phyloP scores from a whole-genome alignment of 176 grass and related monocot genomes.

The Themeda triandra region DNA sequence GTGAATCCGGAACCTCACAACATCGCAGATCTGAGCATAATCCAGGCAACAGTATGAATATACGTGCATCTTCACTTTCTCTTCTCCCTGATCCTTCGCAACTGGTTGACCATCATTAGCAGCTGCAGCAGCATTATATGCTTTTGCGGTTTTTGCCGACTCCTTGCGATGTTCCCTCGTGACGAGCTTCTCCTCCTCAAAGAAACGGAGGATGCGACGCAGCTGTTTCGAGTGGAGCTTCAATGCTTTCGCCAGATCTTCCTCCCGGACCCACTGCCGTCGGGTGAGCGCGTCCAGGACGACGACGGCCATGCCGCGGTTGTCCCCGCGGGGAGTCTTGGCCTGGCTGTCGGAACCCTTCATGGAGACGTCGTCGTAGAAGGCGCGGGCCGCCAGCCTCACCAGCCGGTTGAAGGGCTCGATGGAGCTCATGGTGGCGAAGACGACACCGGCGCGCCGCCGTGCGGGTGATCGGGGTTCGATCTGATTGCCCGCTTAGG shows the following conservation, averaged over 20 bases:
- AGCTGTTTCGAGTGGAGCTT: constrained; percentile 93
- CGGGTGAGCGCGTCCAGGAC: constrained; percentile 81
- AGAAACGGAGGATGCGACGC: constrained; percentile 78
- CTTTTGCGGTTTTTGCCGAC: constrained; percentile 85
- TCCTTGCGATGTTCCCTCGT: constrained; percentile 94
- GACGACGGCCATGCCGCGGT: constrained; percentile 88
- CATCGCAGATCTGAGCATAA: constrained; percentile 96
- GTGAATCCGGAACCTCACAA: constrained; percentile 89
- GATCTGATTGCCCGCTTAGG: neutral
- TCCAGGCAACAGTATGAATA: constrained; percentile 99
- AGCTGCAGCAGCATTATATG: constrained; percentile 65
- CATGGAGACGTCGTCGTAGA: constrained; percentile 79
- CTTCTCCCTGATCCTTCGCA: constrained; percentile 84
- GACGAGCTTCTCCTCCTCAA: constrained; percentile 96
- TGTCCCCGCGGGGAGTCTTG: constrained; percentile 67
- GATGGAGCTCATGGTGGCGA: constrained; percentile 39
- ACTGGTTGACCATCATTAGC: constrained; percentile 44
- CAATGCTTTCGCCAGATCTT: constrained; percentile 92
- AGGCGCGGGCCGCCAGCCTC: constrained; percentile 78
- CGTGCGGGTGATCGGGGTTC: no score
- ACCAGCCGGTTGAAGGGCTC: constrained; percentile 85
- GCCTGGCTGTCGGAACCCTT: constrained; percentile 87
- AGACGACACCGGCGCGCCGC: neutral
- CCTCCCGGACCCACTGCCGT: constrained; percentile 70
- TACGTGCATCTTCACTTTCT: constrained; percentile 89